A percentile compares a stretch with the other conserved stretches of the same genome.
Conservation (phyloP, 352 stramenopile genomes). For the Elongisporangium anandrum region DNA sequence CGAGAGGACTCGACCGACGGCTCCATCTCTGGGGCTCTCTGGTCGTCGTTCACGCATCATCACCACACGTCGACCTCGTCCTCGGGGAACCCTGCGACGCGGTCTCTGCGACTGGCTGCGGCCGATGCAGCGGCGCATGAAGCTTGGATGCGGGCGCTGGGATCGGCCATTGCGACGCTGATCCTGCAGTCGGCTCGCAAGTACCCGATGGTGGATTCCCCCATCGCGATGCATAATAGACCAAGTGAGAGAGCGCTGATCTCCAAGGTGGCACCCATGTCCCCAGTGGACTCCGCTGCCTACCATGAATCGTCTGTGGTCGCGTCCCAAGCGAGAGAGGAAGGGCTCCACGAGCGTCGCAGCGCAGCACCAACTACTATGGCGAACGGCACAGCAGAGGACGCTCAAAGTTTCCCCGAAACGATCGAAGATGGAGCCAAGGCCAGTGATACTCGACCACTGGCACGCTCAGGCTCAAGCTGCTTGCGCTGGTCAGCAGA, state of each 20-base stretch:
- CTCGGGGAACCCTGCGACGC: slow-evolving; percentile 1
- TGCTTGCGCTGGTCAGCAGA: slow-evolving; percentile 11
- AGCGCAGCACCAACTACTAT: slow-evolving; percentile 5
- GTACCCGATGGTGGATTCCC: slow-evolving; percentile 8
- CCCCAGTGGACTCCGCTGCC: neutral
- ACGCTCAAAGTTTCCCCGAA: neutral
- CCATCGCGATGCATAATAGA: neutral
- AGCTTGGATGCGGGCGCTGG: slow-evolving; percentile 44
- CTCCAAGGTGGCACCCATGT: slow-evolving; percentile 10
- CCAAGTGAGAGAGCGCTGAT: neutral
- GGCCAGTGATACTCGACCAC: slow-evolving; percentile 10
- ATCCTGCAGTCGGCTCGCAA: slow-evolving; percentile 30
- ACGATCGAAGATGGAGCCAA: slow-evolving; percentile 1
- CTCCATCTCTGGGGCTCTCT: slow-evolving; percentile 2
- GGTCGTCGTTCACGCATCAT: slow-evolving; percentile 1
- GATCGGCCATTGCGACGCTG: slow-evolving; percentile 39
- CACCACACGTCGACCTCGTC: neutral
- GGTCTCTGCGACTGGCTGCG: slow-evolving; percentile 35
- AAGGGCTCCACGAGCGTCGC: slow-evolving; percentile 13
- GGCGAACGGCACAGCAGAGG: neutral
- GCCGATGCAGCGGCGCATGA: slow-evolving; percentile 23
- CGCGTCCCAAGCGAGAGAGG: slow-evolving; percentile 4
- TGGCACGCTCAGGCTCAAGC: slow-evolving; percentile 14
- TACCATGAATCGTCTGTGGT: neutral
- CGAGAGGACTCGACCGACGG: slow-evolving; percentile 12